phyloP scores from a whole-genome alignment of 2,329 filamentous ascomycete species.

The Ophiostoma piceae region DNA sequence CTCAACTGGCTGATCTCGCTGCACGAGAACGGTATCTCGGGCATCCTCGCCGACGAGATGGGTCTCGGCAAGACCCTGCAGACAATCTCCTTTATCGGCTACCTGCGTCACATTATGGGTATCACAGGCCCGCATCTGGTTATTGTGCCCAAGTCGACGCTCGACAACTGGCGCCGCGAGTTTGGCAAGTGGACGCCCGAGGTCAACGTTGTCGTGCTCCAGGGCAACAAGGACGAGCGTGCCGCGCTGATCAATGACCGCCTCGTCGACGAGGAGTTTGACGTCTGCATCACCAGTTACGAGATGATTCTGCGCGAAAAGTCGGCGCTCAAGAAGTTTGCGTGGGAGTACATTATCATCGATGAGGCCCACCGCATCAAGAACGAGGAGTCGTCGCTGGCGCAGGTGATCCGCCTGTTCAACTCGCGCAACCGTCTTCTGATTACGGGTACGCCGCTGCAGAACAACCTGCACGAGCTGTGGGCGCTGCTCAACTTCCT shows the following conservation, averaged over 20 bases:
- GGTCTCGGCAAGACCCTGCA: slow-evolving; percentile 95
- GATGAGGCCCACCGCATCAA: slow-evolving; percentile 98
- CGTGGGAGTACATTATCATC: slow-evolving; percentile 99
- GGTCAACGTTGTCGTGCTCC: slow-evolving; percentile 86
- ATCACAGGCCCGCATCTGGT: slow-evolving; percentile 89
- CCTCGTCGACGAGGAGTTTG: slow-evolving; percentile 90
- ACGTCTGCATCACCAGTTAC: slow-evolving; percentile 97
- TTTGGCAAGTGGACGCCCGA: slow-evolving; percentile 93
- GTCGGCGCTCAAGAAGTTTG: slow-evolving; percentile 89
- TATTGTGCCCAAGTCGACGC: slow-evolving; percentile 89
- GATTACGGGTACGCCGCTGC: slow-evolving; percentile 92
- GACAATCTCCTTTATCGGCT: slow-evolving; percentile 94
- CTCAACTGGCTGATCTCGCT: slow-evolving; percentile 97
- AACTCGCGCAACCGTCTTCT: slow-evolving; percentile 90
- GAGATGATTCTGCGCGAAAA: slow-evolving; percentile 98
- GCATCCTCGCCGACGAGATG: slow-evolving; percentile 98
- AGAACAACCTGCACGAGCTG: slow-evolving; percentile 96
- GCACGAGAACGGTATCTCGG: slow-evolving; percentile 97
- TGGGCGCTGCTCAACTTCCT: slow-evolving; percentile 98
- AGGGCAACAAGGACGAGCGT: slow-evolving; percentile 92
- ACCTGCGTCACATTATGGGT: slow-evolving; percentile 82
- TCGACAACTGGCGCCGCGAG: slow-evolving; percentile 98
- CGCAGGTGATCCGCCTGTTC: slow-evolving; percentile 94
- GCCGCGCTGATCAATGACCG: slow-evolving; percentile 82
- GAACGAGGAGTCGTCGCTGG: slow-evolving; percentile 95